These are phyloP conservation scores for Warburgia ugandensis DNA, from an alignment of 164 flowering plant species.

Conservation along the genomic window DNA sequence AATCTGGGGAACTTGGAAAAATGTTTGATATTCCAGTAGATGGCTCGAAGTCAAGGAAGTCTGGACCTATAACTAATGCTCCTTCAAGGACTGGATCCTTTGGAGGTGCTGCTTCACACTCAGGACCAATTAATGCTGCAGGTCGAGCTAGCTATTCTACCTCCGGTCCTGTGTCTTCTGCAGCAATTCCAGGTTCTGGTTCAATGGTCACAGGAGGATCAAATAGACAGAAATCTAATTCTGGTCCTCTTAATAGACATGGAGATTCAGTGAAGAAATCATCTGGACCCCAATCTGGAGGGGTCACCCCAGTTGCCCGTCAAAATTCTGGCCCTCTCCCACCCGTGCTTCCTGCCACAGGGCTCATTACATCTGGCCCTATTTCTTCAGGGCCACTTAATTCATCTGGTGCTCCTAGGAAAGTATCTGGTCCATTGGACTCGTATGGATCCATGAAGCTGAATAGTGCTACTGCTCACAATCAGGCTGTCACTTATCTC, in stretches of 20 bases:
- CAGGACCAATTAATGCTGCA: slow-evolving; percentile 69
- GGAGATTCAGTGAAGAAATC: slow-evolving; percentile 81
- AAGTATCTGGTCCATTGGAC: slow-evolving; percentile 77
- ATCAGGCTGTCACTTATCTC: slow-evolving; percentile 80
- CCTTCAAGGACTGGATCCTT: slow-evolving; percentile 87
- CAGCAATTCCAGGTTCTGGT: slow-evolving; percentile 42
- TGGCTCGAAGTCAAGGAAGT: slow-evolving; percentile 83
- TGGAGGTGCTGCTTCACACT: slow-evolving; percentile 79
- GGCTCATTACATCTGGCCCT: slow-evolving; percentile 93
- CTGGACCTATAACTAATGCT: slow-evolving; percentile 74
- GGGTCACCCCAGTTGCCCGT: slow-evolving; percentile 51
- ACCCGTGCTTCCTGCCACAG: slow-evolving; percentile 81
- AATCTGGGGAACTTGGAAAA: slow-evolving; percentile 95
- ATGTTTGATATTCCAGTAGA: slow-evolving; percentile 91
- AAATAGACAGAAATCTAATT: slow-evolving; percentile 62
- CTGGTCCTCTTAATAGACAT: slow-evolving; percentile 86
- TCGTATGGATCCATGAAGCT: slow-evolving; percentile 54
- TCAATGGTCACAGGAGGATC: slow-evolving; percentile 38
- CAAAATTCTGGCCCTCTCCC: slow-evolving; percentile 87
- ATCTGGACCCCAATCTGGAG: slow-evolving; percentile 91
- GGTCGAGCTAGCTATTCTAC: slow-evolving; percentile 44
- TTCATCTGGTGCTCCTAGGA: slow-evolving; percentile 83
- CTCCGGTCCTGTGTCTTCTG: slow-evolving; percentile 50
- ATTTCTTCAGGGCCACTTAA: slow-evolving; percentile 83
- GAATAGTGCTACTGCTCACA: slow-evolving; percentile 47